Percentiles rank a stretch among this genome's conserved stretches.
Conservation (phyloP, 2,329 filamentous ascomycete genomes). For the Ilyonectria robusta region DNA sequence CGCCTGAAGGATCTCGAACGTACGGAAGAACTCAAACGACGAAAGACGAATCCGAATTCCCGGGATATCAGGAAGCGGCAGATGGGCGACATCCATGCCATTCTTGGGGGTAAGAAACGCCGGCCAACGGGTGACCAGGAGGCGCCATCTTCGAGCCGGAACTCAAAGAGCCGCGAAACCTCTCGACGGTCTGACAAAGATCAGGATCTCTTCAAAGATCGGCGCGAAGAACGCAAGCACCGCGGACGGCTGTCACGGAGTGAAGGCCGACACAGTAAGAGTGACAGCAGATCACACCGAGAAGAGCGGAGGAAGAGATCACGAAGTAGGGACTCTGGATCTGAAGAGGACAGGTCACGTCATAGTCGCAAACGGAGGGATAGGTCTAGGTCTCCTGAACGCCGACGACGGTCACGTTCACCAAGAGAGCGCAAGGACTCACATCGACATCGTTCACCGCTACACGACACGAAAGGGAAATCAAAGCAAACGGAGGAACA, state of each 20-base stretch:
- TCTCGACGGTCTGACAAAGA: constrained; percentile 27
- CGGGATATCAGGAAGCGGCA: constrained; percentile 70
- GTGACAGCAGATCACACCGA: constrained; percentile 33
- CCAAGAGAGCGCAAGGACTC: constrained; percentile 48
- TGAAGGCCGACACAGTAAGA: constrained; percentile 37
- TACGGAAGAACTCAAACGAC: constrained; percentile 60
- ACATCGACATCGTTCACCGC: constrained; percentile 53
- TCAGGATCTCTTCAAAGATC: constrained; percentile 42
- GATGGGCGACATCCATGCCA: constrained; percentile 73
- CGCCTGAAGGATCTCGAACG: constrained; percentile 75
- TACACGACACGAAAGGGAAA: constrained; percentile 33
- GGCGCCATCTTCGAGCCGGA: constrained; percentile 33
- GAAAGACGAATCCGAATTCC: constrained; percentile 61
- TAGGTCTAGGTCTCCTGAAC: constrained; percentile 47
- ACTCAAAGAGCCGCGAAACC: constrained; percentile 31
- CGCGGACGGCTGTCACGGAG: constrained; percentile 46
- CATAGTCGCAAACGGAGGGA: constrained; percentile 38
- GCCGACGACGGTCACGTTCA: constrained; percentile 51
- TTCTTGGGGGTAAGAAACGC: constrained; percentile 63
- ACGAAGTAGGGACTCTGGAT: constrained; percentile 30
- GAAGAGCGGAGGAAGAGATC: constrained; percentile 40
- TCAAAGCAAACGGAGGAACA: constrained; percentile 27
- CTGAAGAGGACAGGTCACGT: constrained; percentile 31
- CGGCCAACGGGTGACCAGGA: constrained; percentile 43
- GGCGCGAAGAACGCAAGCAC: constrained; percentile 35